These are phyloP conservation scores for Paraconiothyrium brasiliense DNA, from an alignment of 2,329 filamentous ascomycete genomes.

Conservation along the genomic window DNA sequence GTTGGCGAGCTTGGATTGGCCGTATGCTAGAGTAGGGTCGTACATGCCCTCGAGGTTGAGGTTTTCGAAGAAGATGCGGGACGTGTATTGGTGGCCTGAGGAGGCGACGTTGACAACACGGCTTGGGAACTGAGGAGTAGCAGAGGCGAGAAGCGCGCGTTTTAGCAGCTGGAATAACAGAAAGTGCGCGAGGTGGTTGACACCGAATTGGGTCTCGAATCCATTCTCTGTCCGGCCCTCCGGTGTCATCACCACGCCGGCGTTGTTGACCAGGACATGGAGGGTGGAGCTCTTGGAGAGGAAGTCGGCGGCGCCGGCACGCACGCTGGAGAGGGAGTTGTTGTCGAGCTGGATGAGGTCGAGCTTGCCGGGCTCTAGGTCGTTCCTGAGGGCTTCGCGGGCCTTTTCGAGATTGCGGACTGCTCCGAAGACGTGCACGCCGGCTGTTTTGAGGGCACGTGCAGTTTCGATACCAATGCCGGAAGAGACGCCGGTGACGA, in stretches of 20 bases:
- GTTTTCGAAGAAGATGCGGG: slow-evolving; percentile 9
- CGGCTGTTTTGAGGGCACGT: slow-evolving; percentile 54
- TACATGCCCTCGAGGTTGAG: slow-evolving; percentile 12
- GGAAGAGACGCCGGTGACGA: slow-evolving; percentile 31
- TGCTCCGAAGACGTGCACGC: slow-evolving; percentile 56
- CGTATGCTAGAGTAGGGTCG: slow-evolving; percentile 47
- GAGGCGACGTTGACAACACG: slow-evolving; percentile 60
- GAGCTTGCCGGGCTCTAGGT: slow-evolving; percentile 27
- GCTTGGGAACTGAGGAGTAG: slow-evolving; percentile 52
- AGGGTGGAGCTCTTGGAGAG: slow-evolving; percentile 18
- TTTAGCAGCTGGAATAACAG: slow-evolving; percentile 63
- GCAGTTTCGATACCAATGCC: slow-evolving; percentile 31
- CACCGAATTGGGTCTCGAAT: slow-evolving; percentile 52
- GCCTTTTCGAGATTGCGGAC: slow-evolving; percentile 54
- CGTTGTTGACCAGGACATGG: slow-evolving; percentile 38
- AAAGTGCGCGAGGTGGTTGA: slow-evolving; percentile 60
- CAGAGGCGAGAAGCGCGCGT: slow-evolving; percentile 50
- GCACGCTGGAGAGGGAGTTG: slow-evolving; percentile 22
- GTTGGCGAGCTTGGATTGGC: slow-evolving; percentile 48
- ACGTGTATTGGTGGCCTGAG: not conserved
- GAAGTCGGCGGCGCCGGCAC: slow-evolving; percentile 18
- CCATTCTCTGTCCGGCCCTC: slow-evolving; percentile 37
- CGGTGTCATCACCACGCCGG: slow-evolving; percentile 46
- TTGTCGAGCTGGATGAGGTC: slow-evolving; percentile 21
- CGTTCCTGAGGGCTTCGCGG: slow-evolving; percentile 11